Conservation (phyloP, 805 yeast species). For the Pichia paraexigua region DNA sequence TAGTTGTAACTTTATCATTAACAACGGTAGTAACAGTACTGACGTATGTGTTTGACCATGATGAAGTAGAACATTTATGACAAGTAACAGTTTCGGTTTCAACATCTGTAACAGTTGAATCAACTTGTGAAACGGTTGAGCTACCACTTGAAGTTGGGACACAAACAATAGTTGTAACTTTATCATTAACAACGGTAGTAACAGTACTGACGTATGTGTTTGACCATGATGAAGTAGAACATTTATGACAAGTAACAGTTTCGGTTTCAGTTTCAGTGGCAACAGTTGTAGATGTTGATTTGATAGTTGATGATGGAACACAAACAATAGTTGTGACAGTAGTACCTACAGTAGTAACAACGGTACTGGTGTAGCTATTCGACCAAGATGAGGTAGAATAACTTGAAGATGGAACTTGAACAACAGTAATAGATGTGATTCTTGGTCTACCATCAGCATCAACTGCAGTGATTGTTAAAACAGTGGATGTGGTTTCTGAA, state of each 20-base stretch:
- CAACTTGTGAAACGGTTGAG: too few species aligned
- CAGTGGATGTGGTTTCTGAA: not conserved
- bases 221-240: not conserved
- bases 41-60: not conserved
- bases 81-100: not conserved
- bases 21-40: not conserved
- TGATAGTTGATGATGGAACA: not conserved
- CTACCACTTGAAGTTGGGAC: not conserved
- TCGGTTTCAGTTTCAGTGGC: not conserved
- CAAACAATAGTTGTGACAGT: not conserved
- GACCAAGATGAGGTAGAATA: not conserved
- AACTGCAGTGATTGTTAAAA: not conserved
- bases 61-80: not conserved
- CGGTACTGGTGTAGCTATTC: not conserved
- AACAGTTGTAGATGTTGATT: not conserved
- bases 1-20: not conserved
- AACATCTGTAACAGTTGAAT: not conserved
- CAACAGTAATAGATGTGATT: not conserved
- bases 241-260: not conserved
- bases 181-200: not conserved
- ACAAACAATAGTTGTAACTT: not conserved
- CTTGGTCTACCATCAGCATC: not conserved
- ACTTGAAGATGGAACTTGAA: not conserved
- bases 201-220: not conserved
- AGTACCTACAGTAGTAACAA: not conserved